Percentiles rank a stretch among this genome's conserved stretches.
Evolutionary conservation across 768 basidiomycete genomes (phyloP).

Genomic region (Termitomyces sp.): DNA sequence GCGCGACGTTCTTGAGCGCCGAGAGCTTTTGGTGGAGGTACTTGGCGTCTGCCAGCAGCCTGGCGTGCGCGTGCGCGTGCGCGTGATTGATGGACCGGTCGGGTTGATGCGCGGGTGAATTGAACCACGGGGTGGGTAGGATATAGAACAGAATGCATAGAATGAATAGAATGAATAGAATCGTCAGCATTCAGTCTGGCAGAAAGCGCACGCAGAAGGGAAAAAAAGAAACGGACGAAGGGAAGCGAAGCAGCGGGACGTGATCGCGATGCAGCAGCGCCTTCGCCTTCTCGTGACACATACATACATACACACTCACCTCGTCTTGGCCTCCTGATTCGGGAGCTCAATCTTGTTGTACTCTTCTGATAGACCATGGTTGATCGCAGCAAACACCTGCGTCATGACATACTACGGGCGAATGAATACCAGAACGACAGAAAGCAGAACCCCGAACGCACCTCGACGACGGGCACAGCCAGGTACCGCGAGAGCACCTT

Average conservation of each 20-base stretch:
- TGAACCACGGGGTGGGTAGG: not conserved
- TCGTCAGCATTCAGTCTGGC: conserved; percentile 1
- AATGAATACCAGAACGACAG: conserved; percentile 9
- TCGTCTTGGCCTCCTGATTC: conserved; percentile 76
- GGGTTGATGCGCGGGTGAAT: not conserved
- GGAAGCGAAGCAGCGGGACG: not conserved
- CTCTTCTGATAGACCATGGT: conserved; percentile 84
- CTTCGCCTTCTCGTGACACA: conserved; percentile 20
- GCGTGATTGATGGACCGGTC: not conserved
- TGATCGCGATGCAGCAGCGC: too few relatives aligned
- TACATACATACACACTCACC: conserved; percentile 39
- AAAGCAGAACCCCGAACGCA: conserved; percentile 26
- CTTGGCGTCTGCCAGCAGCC: conserved; percentile 74
- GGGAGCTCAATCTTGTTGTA: conserved; percentile 80
- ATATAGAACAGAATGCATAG: too few relatives aligned
- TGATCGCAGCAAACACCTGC: conserved; percentile 91
- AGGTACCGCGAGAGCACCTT: conserved; percentile 94
- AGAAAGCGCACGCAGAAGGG: not conserved
- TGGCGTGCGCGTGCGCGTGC: too few relatives aligned
- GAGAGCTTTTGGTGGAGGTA: conserved; percentile 75
- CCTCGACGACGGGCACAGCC: conserved; percentile 74
- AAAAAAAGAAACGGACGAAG: too few relatives aligned
- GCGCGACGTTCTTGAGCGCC: conserved; percentile 65
- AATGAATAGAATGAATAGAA: not conserved
- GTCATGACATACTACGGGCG: conserved; percentile 78